Base-by-base conservation (phyloP, 2,329 filamentous ascomycete species). In the Aspergillus amoenus region DNA sequence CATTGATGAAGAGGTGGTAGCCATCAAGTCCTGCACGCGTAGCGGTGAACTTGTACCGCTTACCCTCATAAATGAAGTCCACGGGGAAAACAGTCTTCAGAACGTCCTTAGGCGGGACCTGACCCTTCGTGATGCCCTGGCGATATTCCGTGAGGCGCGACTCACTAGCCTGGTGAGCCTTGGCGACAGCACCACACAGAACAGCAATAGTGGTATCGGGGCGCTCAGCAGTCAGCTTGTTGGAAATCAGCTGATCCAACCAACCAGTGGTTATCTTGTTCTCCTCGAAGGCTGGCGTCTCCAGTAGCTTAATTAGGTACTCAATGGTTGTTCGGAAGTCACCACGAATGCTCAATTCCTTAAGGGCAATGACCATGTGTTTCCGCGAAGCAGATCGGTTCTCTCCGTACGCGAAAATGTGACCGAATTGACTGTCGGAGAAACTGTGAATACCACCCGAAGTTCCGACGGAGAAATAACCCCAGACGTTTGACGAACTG, bases 261-360 rank as follows among this genome's bases (percentile, higher is more conserved):
- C 94, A 99, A 68, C 93, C 94, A 17, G 94, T 99, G 37, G 94
- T 97, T 75, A 99, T 99, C 64, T 94, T 99, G 82, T 99, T 99
- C 60, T 95, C 93, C 79, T 97, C 93, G 72, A 99, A 99, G 58
- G 93, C 94, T 62, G 96, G 93, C 0, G 95, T 99, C 79, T 99
- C 94, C 45, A 99, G 85, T 64, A 99, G 86, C 83, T 99, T 99
- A 79, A 99, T 97, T 63, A 99, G 85, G 75, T 99, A 99, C 76
- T 99, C 94, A 55, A 99, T 93, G 1, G 94, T 99, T 53, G 94
- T 99, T 72, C 93, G 86, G 85, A 99, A 99, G 76, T 99, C 94
- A 84, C 94, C 94, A 79, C 94, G 94, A 82, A 99, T 99, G 81
- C 93, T 99, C 78, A 99, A 79, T 79, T 99, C 94, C 83, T 99